phyloP scores from a whole-genome alignment of 2,329 filamentous ascomycete species.

The Apiospora saccharicola region DNA sequence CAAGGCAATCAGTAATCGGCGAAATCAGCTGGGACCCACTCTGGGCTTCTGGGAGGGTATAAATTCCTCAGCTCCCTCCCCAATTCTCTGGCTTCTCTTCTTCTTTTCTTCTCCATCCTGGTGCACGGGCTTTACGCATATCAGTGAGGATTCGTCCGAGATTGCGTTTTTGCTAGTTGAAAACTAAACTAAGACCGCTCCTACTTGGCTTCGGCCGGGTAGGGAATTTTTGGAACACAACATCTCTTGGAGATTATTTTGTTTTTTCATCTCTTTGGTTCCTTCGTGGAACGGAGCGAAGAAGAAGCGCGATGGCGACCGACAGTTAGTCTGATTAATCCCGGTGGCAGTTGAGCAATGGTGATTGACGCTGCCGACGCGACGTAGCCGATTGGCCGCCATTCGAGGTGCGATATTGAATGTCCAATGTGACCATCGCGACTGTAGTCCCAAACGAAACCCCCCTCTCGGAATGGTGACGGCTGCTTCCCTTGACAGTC shows the following conservation, averaged over 20 bases:
- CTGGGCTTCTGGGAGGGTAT: conserved; percentile 1
- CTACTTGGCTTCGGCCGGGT: conserved; percentile 71
- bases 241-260: conserved; percentile 24
- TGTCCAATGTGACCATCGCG: neutral
- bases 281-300: conserved; percentile 54
- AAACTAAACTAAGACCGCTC: conserved; percentile 85
- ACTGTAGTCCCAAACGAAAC: neutral
- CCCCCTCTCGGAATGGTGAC: neutral
- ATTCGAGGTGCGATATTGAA: neutral
- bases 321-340: neutral
- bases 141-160: conserved; percentile 90
- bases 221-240: conserved; percentile 80
- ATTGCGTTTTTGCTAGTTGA: conserved; percentile 90
- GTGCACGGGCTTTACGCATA: conserved; percentile 83
- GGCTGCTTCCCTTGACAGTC: neutral
- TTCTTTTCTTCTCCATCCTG: conserved; percentile 60
- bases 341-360: no score
- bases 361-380: neutral
- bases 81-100: conserved; percentile 33
- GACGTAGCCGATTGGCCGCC: neutral
- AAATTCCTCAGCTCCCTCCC: conserved; percentile 7
- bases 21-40: neutral
- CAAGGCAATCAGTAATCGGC: neutral
- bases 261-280: conserved; percentile 42
- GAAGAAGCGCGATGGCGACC: conserved; percentile 50